A percentile compares a stretch with the other conserved stretches of the same genome.
Evolutionary conservation across 108 stramenopile species (phyloP).

Genomic region (Fragilaria crotonensis): DNA sequence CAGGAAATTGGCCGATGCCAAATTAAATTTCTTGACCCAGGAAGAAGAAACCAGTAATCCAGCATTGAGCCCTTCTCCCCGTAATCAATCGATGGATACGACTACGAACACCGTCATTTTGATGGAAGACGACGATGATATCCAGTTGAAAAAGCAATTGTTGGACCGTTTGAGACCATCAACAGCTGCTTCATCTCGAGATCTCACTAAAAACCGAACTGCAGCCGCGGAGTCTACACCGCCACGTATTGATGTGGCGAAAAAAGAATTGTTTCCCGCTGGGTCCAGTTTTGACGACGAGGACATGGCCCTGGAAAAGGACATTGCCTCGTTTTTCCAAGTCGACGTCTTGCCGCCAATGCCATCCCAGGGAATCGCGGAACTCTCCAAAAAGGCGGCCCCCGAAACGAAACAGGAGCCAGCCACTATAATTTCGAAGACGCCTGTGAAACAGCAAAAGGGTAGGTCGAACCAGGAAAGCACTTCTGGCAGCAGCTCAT

Average conservation of each 20-base stretch:
- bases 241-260: not conserved
- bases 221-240: not conserved
- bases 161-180: not conserved
- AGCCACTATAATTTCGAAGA: too few species aligned
- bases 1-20: not conserved
- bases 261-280: not conserved
- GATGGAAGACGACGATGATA: not conserved
- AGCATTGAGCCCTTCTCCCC: not conserved
- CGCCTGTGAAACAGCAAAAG: too few species aligned
- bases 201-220: not conserved
- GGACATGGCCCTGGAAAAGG: not conserved
- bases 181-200: not conserved
- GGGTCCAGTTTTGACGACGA: not conserved
- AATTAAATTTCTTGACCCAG: not conserved
- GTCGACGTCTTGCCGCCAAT: too few species aligned
- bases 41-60: not conserved
- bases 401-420: too few species aligned
- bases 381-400: too few species aligned
- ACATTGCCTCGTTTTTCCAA: not conserved
- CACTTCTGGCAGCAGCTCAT: too few species aligned
- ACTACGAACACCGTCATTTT: not conserved
- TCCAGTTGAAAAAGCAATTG: not conserved
- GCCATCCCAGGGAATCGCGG: too few species aligned
- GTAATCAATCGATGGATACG: not conserved
- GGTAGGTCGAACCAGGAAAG: too few species aligned